Conservation (phyloP, 352 stramenopile genomes). For the Phytophthora cajani region DNA sequence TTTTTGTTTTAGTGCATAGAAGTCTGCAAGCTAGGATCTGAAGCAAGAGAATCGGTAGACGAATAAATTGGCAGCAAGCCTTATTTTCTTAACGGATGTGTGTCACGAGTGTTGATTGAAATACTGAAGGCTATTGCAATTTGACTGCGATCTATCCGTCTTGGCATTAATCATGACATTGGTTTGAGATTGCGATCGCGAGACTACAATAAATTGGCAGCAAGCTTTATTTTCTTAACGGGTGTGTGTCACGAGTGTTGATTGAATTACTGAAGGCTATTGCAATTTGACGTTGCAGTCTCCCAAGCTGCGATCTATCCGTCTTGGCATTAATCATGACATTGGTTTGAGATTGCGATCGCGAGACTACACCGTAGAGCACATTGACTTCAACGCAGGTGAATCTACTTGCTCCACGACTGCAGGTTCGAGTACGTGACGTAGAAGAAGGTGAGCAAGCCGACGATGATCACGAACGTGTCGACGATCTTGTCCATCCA, state of each 20-base stretch:
- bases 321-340: no score
- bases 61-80: conserved; percentile 19
- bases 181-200: neutral
- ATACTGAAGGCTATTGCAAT: neutral
- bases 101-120: no score
- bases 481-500: conserved; percentile 67
- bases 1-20: conserved; percentile 30
- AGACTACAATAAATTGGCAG: conserved; percentile 17
- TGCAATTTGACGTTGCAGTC: neutral
- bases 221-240: conserved; percentile 18
- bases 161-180: no score
- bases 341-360: neutral
- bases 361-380: neutral
- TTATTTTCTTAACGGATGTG: conserved; percentile 14
- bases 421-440: conserved; percentile 83
- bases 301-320: no score
- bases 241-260: neutral
- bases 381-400: neutral
- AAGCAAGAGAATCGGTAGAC: conserved; percentile 9
- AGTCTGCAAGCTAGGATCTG: conserved; percentile 15
- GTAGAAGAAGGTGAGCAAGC: conserved; percentile 83
- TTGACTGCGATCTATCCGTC: neutral
- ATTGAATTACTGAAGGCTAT: no score
- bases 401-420: conserved; percentile 59
- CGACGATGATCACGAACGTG: conserved; percentile 60